Evolutionary conservation across 495 filamentous ascomycete species (phyloP).

Genomic region (Extremus antarcticus): DNA sequence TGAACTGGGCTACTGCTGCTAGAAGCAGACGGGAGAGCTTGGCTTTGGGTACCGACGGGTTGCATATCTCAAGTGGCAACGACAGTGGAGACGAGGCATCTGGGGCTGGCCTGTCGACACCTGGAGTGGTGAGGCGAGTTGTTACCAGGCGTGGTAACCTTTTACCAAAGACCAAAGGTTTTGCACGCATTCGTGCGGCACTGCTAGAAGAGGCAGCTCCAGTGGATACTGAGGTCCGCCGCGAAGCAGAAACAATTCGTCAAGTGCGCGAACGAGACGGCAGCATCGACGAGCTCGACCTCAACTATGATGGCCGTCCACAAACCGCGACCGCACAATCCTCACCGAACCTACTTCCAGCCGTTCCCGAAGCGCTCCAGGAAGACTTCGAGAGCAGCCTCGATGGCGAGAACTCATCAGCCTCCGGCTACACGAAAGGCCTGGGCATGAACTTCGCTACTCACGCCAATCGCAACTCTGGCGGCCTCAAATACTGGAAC

Average conservation of each 20-base stretch:
- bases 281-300: constrained; percentile 26
- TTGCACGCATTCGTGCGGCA: constrained; percentile 82
- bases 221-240: constrained; percentile 74
- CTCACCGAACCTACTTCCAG: constrained; percentile 29
- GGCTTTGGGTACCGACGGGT: constrained; percentile 72
- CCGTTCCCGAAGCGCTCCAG: constrained; percentile 32
- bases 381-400: constrained; percentile 53
- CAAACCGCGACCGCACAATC: constrained; percentile 42
- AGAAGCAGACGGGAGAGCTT: constrained; percentile 60
- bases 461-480: constrained; percentile 58
- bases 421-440: constrained; percentile 28
- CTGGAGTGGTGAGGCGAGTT: constrained; percentile 51
- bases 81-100: constrained; percentile 65
- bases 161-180: constrained; percentile 91
- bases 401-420: constrained; percentile 23
- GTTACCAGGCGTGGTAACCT: constrained; percentile 84
- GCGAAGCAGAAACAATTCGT: constrained; percentile 87
- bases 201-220: constrained; percentile 80
- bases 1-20: constrained; percentile 17
- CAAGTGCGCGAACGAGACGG: constrained; percentile 71
- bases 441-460: constrained; percentile 39
- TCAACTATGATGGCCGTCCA: constrained; percentile 26
- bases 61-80: constrained; percentile 69
- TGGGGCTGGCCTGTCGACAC: constrained; percentile 31
- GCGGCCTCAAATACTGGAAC: constrained; percentile 70